Conservation (phyloP, 2,329 filamentous ascomycete genomes). For the Diaporthe aspalathi region DNA sequence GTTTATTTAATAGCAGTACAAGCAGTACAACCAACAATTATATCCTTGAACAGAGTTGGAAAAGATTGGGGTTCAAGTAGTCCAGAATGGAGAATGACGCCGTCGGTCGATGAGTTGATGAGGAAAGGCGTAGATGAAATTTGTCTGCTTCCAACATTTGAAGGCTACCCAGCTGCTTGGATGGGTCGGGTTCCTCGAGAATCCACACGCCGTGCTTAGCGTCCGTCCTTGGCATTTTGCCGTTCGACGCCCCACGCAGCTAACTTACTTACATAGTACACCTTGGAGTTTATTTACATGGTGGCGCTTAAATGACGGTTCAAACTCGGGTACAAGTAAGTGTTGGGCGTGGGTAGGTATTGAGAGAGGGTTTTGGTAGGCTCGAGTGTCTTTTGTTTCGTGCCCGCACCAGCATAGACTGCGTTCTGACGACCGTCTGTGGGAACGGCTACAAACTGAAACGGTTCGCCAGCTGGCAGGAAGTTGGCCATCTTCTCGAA, state of each 20-base stretch:
- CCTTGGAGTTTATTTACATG: too few relatives aligned
- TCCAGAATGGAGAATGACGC: not conserved
- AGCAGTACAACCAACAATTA: too few relatives aligned
- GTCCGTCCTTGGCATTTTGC: constrained; percentile 22
- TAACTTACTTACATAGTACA: too few relatives aligned
- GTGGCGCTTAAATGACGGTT: too few relatives aligned
- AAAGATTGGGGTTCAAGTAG: not conserved
- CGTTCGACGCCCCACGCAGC: too few relatives aligned
- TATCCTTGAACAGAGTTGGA: not conserved
- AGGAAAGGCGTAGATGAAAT: constrained; percentile 8
- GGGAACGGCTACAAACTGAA: constrained; percentile 11
- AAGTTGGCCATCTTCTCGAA: not conserved
- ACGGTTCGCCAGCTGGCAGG: not conserved
- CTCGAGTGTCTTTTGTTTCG: too few relatives aligned
- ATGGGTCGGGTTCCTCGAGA: constrained; percentile 12
- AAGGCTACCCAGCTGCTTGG: not conserved
- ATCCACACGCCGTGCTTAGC: constrained; percentile 5
- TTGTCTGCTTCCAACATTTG: not conserved
- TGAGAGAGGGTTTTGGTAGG: too few relatives aligned
- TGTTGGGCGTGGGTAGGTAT: too few relatives aligned
- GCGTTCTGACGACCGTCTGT: too few relatives aligned
- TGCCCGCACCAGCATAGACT: too few relatives aligned
- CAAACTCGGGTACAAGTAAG: too few relatives aligned
- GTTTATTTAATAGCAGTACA: not conserved
- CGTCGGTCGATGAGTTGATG: not conserved